phyloP scores from a whole-genome alignment of 495 filamentous ascomycete species.

The Aspergillus coremiiformis region DNA sequence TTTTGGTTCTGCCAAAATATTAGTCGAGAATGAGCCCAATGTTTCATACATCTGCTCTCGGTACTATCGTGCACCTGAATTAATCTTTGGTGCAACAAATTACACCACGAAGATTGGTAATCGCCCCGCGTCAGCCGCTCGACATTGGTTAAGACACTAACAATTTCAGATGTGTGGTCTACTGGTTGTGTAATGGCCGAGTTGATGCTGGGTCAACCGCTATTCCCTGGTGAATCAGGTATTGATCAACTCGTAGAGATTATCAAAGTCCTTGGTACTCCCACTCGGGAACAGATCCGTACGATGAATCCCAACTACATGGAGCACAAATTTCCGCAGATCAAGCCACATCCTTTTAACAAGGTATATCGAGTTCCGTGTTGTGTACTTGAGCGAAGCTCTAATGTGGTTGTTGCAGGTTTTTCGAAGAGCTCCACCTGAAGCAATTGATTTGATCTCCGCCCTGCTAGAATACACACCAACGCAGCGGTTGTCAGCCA shows the following conservation, averaged over 20 bases:
- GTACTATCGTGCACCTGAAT: slow-evolving; percentile 95
- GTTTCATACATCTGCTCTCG: slow-evolving; percentile 99
- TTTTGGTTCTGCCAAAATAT: slow-evolving; percentile 97
- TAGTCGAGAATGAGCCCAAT: slow-evolving; percentile 98
- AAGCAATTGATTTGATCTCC: slow-evolving; percentile 93
- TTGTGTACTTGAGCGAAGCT: not conserved
- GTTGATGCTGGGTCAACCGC: slow-evolving; percentile 94
- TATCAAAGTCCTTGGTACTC: slow-evolving; percentile 97
- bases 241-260: slow-evolving; percentile 99
- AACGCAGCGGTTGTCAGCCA: slow-evolving; percentile 84
- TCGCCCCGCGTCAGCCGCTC: slow-evolving; percentile 18
- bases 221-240: slow-evolving; percentile 98
- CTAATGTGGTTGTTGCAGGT: slow-evolving; percentile 45
- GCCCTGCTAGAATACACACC: slow-evolving; percentile 93
- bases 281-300: slow-evolving; percentile 96
- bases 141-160: slow-evolving; percentile 17
- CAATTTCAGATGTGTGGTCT: slow-evolving; percentile 90
- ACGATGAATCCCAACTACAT: slow-evolving; percentile 99
- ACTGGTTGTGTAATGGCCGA: slow-evolving; percentile 99
- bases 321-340: slow-evolving; percentile 99
- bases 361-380: slow-evolving; percentile 51
- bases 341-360: slow-evolving; percentile 98
- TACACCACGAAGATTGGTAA: slow-evolving; percentile 99
- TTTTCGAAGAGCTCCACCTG: slow-evolving; percentile 85
- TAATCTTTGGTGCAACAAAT: slow-evolving; percentile 98